A percentile compares a stretch with the other conserved stretches of the same genome.
Evolutionary conservation across 116 monocot species (phyloP).

Genomic region (Cymodocea nodosa): DNA sequence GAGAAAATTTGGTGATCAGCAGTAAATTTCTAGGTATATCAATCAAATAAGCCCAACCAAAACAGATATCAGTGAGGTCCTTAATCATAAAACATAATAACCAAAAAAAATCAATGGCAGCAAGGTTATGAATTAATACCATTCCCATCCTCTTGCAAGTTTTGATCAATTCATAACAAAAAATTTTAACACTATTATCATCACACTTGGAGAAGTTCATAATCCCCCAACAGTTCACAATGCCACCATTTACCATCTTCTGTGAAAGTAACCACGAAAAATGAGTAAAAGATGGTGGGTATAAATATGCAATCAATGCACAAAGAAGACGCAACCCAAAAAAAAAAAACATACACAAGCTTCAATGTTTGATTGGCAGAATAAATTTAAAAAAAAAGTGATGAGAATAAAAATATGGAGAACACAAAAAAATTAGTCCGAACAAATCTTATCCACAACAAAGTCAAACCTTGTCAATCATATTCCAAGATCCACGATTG

Average conservation of each 20-base stretch:
- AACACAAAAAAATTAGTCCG: no score
- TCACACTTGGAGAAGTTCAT: conserved; percentile 29
- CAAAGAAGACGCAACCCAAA: no score
- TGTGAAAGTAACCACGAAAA: conserved; percentile 10
- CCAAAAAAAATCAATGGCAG: no score
- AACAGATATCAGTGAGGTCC: neutral
- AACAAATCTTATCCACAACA: no score
- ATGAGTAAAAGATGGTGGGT: no score
- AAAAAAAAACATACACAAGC: no score
- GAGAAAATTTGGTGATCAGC: neutral
- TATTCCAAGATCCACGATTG: conserved; percentile 58
- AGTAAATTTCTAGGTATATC: conserved; percentile 1
- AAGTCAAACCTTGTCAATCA: conserved; percentile 61
- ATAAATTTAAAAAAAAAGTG: neutral
- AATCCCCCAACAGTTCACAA: conserved; percentile 44
- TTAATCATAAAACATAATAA: neutral
- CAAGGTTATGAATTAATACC: neutral
- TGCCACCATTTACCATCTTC: conserved; percentile 63
- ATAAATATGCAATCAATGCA: neutral
- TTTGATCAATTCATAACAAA: neutral
- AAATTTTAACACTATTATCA: neutral
- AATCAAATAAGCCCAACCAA: neutral
- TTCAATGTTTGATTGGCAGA: neutral
- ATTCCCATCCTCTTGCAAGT: conserved; percentile 15
- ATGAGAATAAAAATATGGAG: no score